Conservation (phyloP, 306 rosid genomes). For the Sicyos edulis region DNA sequence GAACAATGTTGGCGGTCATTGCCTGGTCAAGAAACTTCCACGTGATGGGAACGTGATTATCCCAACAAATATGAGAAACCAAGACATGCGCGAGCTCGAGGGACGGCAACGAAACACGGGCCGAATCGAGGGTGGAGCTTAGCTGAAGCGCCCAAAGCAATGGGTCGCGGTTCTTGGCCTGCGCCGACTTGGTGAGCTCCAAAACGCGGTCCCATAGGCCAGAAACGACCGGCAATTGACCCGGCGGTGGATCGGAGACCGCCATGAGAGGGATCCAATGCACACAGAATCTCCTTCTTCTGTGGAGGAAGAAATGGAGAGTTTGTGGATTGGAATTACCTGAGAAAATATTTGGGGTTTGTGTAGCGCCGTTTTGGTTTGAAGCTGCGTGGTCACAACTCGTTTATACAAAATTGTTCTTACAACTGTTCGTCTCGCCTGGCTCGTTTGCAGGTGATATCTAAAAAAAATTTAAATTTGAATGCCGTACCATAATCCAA, state of each 20-base stretch:
- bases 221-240: slow-evolving; percentile 13
- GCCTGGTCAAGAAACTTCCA: slow-evolving; percentile 87
- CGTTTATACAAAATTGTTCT: no score
- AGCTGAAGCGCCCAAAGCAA: slow-evolving; percentile 53
- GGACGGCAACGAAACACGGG: slow-evolving; percentile 56
- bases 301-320: background rate
- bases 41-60: slow-evolving; percentile 49
- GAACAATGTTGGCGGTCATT: slow-evolving; percentile 41
- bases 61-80: slow-evolving; percentile 78
- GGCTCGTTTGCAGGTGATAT: no score
- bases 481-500: no score
- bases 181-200: slow-evolving; percentile 53
- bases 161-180: slow-evolving; percentile 53
- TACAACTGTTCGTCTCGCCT: no score
- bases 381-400: background rate
- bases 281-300: background rate
- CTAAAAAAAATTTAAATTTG: no score
- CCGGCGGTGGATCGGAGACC: slow-evolving; percentile 26
- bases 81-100: slow-evolving; percentile 63
- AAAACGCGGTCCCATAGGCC: slow-evolving; percentile 50
- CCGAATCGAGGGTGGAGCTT: slow-evolving; percentile 37
- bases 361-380: background rate
- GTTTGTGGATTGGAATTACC: background rate
- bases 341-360: background rate
- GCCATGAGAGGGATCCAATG: slow-evolving; percentile 27